Conservation (phyloP, 176 grass and related monocot genomes). For the Thinopyrum elongatum region DNA sequence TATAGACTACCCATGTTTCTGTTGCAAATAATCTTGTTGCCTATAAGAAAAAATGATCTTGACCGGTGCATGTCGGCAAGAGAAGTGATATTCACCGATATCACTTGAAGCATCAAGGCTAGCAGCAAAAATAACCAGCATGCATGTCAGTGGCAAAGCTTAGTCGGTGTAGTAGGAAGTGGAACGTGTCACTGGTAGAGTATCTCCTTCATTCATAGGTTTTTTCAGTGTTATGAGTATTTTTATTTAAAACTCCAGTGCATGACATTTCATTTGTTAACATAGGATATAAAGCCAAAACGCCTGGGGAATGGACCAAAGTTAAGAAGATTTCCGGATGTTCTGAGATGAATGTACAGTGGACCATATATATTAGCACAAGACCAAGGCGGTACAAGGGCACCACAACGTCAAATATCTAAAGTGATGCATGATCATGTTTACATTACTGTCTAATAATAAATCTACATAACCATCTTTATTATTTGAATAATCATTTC, state of each 20-base stretch:
- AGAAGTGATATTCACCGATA: too few species aligned
- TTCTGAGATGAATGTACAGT: slow-evolving; percentile 62
- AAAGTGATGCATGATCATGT: not conserved
- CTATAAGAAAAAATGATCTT: too few species aligned
- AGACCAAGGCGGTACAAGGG: slow-evolving; percentile 33
- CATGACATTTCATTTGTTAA: slow-evolving; percentile 33
- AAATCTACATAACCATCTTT: slow-evolving; percentile 13
- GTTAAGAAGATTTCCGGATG: slow-evolving; percentile 59
- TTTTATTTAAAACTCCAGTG: not conserved
- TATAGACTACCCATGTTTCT: not conserved
- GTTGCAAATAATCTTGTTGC: too few species aligned
- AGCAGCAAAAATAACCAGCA: too few species aligned
- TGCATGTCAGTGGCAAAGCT: not conserved
- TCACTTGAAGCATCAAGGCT: too few species aligned
- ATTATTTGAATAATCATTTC: too few species aligned
- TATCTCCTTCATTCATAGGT: not conserved
- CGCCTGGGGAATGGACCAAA: slow-evolving; percentile 43
- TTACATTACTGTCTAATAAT: not conserved
- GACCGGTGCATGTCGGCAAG: too few species aligned
- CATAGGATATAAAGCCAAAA: slow-evolving; percentile 77
- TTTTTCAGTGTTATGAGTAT: not conserved
- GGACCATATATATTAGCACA: slow-evolving; percentile 47
- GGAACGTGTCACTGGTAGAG: not conserved
- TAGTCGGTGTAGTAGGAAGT: not conserved
- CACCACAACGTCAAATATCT: slow-evolving; percentile 7